Percentiles rank a stretch among this genome's conserved stretches.
These are phyloP conservation scores for Cinnamomum chago DNA, from an alignment of 164 flowering plant genomes.

Conservation along the genomic window DNA sequence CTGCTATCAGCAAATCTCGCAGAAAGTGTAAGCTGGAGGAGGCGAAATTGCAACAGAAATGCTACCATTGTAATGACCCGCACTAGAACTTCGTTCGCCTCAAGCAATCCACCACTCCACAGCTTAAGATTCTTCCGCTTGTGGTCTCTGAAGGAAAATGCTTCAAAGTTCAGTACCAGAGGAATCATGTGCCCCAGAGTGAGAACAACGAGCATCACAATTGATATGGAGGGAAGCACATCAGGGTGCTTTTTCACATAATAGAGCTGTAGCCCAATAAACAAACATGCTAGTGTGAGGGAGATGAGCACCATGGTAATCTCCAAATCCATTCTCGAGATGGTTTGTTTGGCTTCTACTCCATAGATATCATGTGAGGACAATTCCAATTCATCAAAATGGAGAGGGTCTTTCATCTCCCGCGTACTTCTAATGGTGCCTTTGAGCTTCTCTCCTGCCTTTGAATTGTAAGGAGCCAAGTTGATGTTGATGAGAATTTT, in stretches of 20 bases:
- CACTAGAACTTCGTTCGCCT: slow-evolving; percentile 47
- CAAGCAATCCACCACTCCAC: slow-evolving; percentile 42
- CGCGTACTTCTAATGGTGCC: slow-evolving; percentile 57
- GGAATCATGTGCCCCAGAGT: slow-evolving; percentile 59
- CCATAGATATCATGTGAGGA: slow-evolving; percentile 18
- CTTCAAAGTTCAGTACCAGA: slow-evolving; percentile 57
- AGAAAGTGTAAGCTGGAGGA: slow-evolving; percentile 53
- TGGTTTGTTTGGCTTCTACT: slow-evolving; percentile 13
- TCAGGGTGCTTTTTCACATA: slow-evolving; percentile 47
- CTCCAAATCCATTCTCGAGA: slow-evolving; percentile 62
- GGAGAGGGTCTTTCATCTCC: slow-evolving; percentile 36
- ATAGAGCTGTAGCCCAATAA: slow-evolving; percentile 42
- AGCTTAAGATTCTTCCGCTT: slow-evolving; percentile 18
- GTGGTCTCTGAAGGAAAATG: slow-evolving; percentile 26
- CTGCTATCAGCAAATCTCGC: slow-evolving; percentile 28
- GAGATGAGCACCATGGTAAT: slow-evolving; percentile 49
- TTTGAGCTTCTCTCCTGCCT: slow-evolving; percentile 20
- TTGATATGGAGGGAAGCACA: slow-evolving; percentile 44
- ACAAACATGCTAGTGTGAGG: slow-evolving; percentile 48
- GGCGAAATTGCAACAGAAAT: slow-evolving; percentile 48
- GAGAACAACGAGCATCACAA: slow-evolving; percentile 55
- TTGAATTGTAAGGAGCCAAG: slow-evolving; percentile 38
- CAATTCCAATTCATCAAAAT: slow-evolving; percentile 38
- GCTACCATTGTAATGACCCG: slow-evolving; percentile 47
- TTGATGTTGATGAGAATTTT: slow-evolving; percentile 44